Base-by-base conservation (phyloP, 2,329 filamentous ascomycete species). In the Leptographium lundbergii region DNA sequence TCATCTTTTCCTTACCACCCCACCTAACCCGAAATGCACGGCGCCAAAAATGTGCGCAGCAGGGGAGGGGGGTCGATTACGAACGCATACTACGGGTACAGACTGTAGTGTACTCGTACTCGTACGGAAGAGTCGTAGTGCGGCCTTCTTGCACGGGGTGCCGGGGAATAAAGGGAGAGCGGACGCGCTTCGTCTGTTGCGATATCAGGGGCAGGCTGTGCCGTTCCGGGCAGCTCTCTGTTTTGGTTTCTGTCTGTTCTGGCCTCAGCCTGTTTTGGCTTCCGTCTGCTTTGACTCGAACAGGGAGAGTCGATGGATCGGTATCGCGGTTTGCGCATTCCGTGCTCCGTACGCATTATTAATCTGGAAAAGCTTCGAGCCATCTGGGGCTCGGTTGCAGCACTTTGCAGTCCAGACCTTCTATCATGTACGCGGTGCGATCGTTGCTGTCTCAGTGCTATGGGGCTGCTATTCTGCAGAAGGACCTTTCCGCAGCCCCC, bases 1-100 rank as follows among this genome's bases (percentile, higher is more conserved):
- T 54, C 52, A 36, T 54, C 52, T 54, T 13, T 55, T 42, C 53
- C 53, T 9, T 55, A 55, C 53, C 34, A 55, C 53, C 36, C 53
- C 53, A 55, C 53, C 53, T 55, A 54, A 55, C 53, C 53, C 53
- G 53, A 55, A 55, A 42, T 45, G 53, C 53, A 39, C 48, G 14
- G 48, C 48, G 48, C 48, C 25, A 51, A 27, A 25, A 32, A 17
- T 25, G 32, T 36, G 53, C 11, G 32, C 22, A 54, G 34, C 42
- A 36, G 17, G 50, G 50, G 50, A 2, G 34, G 34, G 34, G 48
- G 25, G 7, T 19, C 19, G 17, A 51, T 51, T 51, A 51, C 48
- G 48, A 51, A 51, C 48, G 19, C 48, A 10, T 29, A 45, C 42
- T 25, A 17, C 7, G 45, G 11, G n/a, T 39, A 39, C 36, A 17